Conservation (phyloP, 345 rosid genomes). For the Acer yangbiense region DNA sequence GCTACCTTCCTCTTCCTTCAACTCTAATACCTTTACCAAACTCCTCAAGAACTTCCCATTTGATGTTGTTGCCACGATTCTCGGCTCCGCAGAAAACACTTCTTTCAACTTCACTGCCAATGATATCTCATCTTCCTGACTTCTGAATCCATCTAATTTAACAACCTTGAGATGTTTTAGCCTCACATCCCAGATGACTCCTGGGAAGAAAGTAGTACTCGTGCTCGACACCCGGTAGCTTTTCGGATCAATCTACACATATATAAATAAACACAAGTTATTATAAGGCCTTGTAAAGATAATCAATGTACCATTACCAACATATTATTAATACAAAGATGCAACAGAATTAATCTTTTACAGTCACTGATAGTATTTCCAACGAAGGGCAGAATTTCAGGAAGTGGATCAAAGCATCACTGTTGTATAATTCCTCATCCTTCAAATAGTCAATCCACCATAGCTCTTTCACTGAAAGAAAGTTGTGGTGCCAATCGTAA, state of each 20-base stretch:
- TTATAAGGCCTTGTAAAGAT: neutral
- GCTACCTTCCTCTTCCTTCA: neutral
- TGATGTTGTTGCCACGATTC: constrained; percentile 22
- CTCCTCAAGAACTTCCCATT: constrained; percentile 16
- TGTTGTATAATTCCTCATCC: constrained; percentile 8
- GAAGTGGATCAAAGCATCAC: constrained; percentile 15
- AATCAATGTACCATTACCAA: neutral
- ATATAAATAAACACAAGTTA: neutral
- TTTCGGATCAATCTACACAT: constrained; percentile 10
- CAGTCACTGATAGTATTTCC: constrained; percentile 17
- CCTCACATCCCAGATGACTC: too few species aligned
- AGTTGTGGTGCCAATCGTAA: neutral
- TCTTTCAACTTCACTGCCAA: constrained; percentile 33
- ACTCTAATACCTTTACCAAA: neutral
- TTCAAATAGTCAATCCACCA: constrained; percentile 22
- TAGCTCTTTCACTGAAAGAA: neutral
- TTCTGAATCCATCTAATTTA: constrained; percentile 46
- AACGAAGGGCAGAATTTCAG: constrained; percentile 17
- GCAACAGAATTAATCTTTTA: neutral
- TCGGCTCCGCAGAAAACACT: constrained; percentile 21
- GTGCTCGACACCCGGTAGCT: neutral
- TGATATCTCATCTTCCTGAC: constrained; percentile 25
- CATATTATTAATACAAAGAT: neutral
- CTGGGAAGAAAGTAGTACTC: neutral
- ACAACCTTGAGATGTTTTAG: constrained; percentile 21